These are phyloP conservation scores for Aspergillus fumigatus DNA, from an alignment of 2,329 filamentous ascomycete species.

Conservation along the genomic window DNA sequence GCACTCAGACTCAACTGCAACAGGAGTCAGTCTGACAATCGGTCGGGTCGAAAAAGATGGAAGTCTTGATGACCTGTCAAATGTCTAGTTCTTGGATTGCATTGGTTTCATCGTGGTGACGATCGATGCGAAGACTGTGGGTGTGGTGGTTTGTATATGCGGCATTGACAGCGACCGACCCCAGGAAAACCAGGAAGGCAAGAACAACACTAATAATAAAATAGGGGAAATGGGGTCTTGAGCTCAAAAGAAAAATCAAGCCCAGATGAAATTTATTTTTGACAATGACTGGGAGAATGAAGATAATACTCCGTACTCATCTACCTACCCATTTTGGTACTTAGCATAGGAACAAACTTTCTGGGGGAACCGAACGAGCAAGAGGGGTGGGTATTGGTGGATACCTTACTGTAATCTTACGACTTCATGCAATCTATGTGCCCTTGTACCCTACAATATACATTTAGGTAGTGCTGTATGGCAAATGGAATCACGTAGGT, in stretches of 20 bases:
- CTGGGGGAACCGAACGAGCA: conserved; percentile 10
- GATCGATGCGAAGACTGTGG: neutral
- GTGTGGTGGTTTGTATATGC: neutral
- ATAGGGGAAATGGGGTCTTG: neutral
- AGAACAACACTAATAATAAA: neutral
- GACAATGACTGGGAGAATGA: neutral
- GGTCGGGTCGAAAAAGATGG: neutral
- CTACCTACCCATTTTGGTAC: conserved; percentile 11
- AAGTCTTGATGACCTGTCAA: neutral
- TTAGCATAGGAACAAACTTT: conserved; percentile 18
- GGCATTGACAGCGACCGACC: neutral
- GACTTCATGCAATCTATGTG: neutral
- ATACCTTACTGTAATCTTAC: neutral
- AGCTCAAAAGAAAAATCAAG: neutral
- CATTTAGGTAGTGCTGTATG: neutral
- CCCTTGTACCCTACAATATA: neutral
- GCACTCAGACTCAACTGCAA: neutral
- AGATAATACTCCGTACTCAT: conserved; percentile 5
- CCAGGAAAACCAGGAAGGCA: neutral
- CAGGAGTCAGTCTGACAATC: neutral
- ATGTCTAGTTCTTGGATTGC: neutral
- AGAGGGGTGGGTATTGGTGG: conserved; percentile 7
- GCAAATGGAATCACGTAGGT: neutral
- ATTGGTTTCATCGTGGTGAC: neutral
- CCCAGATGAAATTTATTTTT: neutral